A percentile compares a stretch with the other conserved stretches of the same genome.
These are phyloP conservation scores for Eragrostis tef DNA, from an alignment of 202 grass and related monocot species.

Conservation along the genomic window DNA sequence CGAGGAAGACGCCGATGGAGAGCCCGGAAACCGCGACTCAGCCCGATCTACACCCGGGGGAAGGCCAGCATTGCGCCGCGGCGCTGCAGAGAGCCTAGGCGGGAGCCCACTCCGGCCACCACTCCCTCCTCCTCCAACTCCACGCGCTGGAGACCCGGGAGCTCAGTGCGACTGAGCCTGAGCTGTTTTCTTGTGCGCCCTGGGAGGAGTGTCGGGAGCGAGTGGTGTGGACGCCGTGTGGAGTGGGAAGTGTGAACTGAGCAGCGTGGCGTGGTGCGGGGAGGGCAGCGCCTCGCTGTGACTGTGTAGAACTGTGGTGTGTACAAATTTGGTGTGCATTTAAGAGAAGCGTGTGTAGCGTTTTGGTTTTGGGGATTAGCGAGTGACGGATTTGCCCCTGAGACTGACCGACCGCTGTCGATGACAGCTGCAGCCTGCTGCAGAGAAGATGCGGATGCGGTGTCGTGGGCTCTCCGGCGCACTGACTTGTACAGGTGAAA, in stretches of 20 bases:
- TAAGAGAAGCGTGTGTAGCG: constrained; percentile 38
- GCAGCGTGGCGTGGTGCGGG: background rate
- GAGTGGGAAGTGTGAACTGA: background rate
- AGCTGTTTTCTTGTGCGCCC: constrained; percentile 33
- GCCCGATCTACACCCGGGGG: constrained; percentile 44
- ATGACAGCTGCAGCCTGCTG: background rate
- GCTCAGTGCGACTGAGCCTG: constrained; percentile 56
- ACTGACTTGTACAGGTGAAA: background rate
- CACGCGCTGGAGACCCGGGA: constrained; percentile 38
- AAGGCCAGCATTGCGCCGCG: constrained; percentile 51
- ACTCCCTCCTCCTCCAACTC: background rate
- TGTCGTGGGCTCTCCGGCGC: constrained; percentile 9
- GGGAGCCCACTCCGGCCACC: background rate
- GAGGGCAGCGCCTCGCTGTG: background rate
- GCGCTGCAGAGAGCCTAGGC: background rate
- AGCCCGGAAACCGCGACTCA: background rate
- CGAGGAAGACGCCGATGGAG: constrained; percentile 31
- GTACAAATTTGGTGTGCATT: constrained; percentile 45
- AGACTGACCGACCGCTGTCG: constrained; percentile 25
- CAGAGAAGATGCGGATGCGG: background rate
- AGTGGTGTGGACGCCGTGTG: constrained; percentile 1
- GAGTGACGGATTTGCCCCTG: constrained; percentile 44
- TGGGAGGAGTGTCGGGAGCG: constrained; percentile 41
- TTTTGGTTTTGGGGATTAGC: background rate
- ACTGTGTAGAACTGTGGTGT: background rate